phyloP scores from a whole-genome alignment of 2,329 filamentous ascomycete genomes.

The Ambrosiella cleistominuta region DNA sequence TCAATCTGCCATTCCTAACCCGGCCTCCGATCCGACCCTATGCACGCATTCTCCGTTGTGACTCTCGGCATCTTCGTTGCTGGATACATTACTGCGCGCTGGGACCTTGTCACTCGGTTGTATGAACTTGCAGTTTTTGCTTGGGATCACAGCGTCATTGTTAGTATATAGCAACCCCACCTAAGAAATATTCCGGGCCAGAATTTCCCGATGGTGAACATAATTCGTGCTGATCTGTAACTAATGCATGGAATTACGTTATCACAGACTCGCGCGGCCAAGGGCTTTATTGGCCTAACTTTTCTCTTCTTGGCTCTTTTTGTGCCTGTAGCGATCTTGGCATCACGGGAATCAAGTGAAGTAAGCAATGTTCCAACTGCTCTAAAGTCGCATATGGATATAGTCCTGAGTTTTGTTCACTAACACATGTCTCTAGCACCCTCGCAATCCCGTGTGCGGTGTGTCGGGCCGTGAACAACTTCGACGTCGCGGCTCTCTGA shows the following conservation, averaged over 20 bases:
- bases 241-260: conserved; percentile 5
- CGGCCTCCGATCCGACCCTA: conserved; percentile 33
- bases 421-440: conserved; percentile 42
- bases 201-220: neutral
- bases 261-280: conserved; percentile 11
- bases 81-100: conserved; percentile 97
- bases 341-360: conserved; percentile 59
- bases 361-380: conserved; percentile 33
- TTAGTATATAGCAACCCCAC: conserved; percentile 27
- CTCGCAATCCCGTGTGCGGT: conserved; percentile 56
- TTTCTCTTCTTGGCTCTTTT: conserved; percentile 71
- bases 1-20: conserved; percentile 3
- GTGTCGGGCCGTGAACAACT: conserved; percentile 93
- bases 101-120: conserved; percentile 90
- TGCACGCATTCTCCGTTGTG: conserved; percentile 95
- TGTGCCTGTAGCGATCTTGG: conserved; percentile 69
- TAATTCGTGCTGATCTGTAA: neutral
- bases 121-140: conserved; percentile 96
- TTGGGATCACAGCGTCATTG: conserved; percentile 96
- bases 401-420: neutral
- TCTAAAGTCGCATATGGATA: too few relatives aligned
- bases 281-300: conserved; percentile 41
- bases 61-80: conserved; percentile 97
- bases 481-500: conserved; percentile 63
- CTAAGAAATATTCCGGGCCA: neutral